Evolutionary conservation across 1,139 yeast genomes (phyloP), one percentile per base, ranked within the genome.

Genomic region (Zygosaccharomyces pseudobailii): DNA sequence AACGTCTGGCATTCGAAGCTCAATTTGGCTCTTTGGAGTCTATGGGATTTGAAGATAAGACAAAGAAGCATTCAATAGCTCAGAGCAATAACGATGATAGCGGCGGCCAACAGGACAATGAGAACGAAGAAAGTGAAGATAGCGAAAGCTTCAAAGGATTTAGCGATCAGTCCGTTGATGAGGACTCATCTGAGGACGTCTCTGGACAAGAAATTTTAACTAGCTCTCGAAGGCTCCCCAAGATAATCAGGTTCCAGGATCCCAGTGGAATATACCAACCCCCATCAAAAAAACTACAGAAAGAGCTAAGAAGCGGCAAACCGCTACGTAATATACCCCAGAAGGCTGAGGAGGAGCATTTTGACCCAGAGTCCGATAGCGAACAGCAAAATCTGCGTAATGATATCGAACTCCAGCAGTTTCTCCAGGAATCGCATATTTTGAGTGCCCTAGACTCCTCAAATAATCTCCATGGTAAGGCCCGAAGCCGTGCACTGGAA

Each of bases 401-500:
- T 56, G 97, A 90, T 66, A 60, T 89, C 24, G 94, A 86, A 54
- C 71, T 92, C 40, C 96, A 90, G 63, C 71, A 96, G 48, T 76
- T 92, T 37, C 71, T 92, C 32, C 75, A 76, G 52, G 97, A 92
- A 65, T 89, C 97, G 0, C 96, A 89, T 62, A 84, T 92, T 33
- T 71, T 92, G 46, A 76, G 90, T 13, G 80, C 80, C 42, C 68
- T 75, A 45, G 55, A 50, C 30, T 40, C 48, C 17, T 35, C 40
- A 21, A 31, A 39, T 25, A 28, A 36, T 5, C 63, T 32, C 28
- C 40, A 54, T 28, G 97, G 97, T 5, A 84, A 83, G 46, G 84
- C 90, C 2, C 73, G 97, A 47, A 76, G 80, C 47, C 78, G 90
- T 55, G 82, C 94, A 0, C 68, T 90, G 52, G 83, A 84, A 47